These are phyloP conservation scores for Aspergillus tubingensis DNA, from an alignment of 2,329 filamentous ascomycete species.

Conservation along the genomic window DNA sequence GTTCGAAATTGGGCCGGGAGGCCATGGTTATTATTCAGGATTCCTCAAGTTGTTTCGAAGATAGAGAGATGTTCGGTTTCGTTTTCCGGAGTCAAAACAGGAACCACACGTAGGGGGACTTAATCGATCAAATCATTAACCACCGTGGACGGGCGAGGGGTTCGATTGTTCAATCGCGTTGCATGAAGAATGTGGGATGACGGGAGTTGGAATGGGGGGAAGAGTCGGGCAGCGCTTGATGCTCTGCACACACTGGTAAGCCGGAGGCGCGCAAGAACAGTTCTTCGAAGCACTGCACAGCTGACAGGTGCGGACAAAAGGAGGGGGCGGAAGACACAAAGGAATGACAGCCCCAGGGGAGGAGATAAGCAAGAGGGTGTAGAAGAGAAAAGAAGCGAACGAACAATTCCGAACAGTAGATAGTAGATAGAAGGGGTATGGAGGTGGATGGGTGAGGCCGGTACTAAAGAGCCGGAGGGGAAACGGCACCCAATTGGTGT, in stretches of 20 bases:
- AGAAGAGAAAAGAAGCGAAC: constrained; percentile 9
- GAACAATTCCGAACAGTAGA: constrained; percentile 16
- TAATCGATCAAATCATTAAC: constrained; percentile 18
- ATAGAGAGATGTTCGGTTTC: constrained; percentile 3
- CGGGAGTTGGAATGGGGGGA: background rate
- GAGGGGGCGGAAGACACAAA: constrained; percentile 19
- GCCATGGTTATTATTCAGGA: constrained; percentile 47
- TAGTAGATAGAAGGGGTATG: constrained; percentile 10
- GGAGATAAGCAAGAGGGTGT: constrained; percentile 9
- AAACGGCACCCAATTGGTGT: background rate
- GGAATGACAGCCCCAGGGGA: constrained; percentile 21
- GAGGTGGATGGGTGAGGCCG: background rate
- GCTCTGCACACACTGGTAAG: constrained; percentile 10
- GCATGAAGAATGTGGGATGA: constrained; percentile 13
- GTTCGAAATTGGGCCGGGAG: constrained; percentile 60
- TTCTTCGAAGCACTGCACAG: background rate
- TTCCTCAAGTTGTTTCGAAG: constrained; percentile 11
- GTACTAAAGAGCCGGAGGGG: constrained; percentile 3
- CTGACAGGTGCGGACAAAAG: constrained; percentile 6
- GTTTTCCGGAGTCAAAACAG: background rate
- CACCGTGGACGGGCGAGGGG: constrained; percentile 6
- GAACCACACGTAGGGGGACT: background rate
- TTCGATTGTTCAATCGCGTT: constrained; percentile 8
- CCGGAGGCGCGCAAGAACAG: constrained; percentile 1
- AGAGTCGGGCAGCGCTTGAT: background rate